Conservation (phyloP, 2,329 filamentous ascomycete species). For the Davidsoniella neocaledoniae region DNA sequence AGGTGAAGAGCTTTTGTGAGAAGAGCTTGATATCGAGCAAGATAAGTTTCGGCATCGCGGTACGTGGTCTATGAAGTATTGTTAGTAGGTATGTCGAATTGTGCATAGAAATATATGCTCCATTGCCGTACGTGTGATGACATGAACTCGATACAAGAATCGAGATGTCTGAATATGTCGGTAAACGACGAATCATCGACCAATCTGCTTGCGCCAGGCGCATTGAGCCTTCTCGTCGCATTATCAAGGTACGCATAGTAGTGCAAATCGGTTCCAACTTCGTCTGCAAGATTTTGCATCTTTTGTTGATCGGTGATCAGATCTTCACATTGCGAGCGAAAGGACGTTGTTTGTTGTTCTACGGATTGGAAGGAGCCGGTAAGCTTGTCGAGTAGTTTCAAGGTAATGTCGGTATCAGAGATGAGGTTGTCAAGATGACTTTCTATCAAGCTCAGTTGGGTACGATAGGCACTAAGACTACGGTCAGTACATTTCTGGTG, state of each 20-base stretch:
- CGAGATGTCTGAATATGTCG: slow-evolving; percentile 73
- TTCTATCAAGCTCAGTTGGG: slow-evolving; percentile 67
- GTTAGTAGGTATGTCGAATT: slow-evolving; percentile 12
- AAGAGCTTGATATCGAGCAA: slow-evolving; percentile 71
- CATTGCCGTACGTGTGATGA: slow-evolving; percentile 49
- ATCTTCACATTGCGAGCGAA: slow-evolving; percentile 82
- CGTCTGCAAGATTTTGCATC: slow-evolving; percentile 61
- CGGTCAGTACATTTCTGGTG: background rate
- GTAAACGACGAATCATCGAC: slow-evolving; percentile 74
- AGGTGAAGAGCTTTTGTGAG: slow-evolving; percentile 50
- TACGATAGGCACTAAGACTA: slow-evolving; percentile 47
- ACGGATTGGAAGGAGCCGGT: slow-evolving; percentile 78
- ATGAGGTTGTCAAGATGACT: slow-evolving; percentile 68
- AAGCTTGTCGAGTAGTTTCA: slow-evolving; percentile 60
- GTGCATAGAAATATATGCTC: background rate
- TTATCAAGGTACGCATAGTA: slow-evolving; percentile 91
- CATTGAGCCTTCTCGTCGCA: slow-evolving; percentile 77
- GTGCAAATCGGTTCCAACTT: slow-evolving; percentile 76
- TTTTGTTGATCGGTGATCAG: slow-evolving; percentile 67
- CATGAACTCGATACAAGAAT: slow-evolving; percentile 90
- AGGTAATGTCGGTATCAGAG: slow-evolving; percentile 55
- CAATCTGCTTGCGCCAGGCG: slow-evolving; percentile 70
- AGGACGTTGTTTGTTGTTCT: slow-evolving; percentile 79
- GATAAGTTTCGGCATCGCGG: slow-evolving; percentile 73
- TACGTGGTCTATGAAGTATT: slow-evolving; percentile 46